These are phyloP conservation scores for Calonectria honghensis DNA, from an alignment of 2,329 filamentous ascomycete genomes.

Conservation along the genomic window DNA sequence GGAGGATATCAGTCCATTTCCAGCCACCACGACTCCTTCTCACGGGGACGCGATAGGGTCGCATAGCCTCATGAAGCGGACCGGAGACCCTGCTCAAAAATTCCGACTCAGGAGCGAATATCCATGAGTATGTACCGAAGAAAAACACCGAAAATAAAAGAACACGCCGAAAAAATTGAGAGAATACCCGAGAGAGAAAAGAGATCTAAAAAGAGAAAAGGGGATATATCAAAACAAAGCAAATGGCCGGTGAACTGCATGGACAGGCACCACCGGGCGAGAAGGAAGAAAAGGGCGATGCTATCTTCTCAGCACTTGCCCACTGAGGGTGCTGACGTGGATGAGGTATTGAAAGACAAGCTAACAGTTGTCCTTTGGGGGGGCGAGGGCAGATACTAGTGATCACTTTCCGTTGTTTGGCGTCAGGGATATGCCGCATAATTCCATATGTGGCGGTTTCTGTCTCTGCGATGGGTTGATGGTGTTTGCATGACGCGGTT, in stretches of 20 bases:
- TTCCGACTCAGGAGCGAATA: background rate
- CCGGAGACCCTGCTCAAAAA: background rate
- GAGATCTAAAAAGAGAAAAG: background rate
- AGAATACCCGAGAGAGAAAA: background rate
- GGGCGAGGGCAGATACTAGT: background rate
- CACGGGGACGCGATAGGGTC: background rate
- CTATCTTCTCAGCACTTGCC: background rate
- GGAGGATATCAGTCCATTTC: background rate
- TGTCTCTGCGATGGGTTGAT: background rate
- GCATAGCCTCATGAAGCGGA: background rate
- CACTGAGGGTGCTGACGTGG: background rate
- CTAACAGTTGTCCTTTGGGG: background rate
- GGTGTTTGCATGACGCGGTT: background rate
- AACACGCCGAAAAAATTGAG: background rate
- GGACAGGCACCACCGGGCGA: background rate
- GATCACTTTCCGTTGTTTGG: background rate
- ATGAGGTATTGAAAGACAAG: background rate
- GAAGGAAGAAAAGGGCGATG: background rate
- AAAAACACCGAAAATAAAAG: background rate
- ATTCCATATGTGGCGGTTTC: background rate
- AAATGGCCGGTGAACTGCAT: background rate
- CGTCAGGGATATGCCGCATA: background rate
- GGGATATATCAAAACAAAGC: background rate
- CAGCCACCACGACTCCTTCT: background rate
- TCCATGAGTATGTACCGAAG: background rate